These are phyloP conservation scores for Heritiera fomes DNA, from an alignment of 345 rosid genomes.

Conservation along the genomic window DNA sequence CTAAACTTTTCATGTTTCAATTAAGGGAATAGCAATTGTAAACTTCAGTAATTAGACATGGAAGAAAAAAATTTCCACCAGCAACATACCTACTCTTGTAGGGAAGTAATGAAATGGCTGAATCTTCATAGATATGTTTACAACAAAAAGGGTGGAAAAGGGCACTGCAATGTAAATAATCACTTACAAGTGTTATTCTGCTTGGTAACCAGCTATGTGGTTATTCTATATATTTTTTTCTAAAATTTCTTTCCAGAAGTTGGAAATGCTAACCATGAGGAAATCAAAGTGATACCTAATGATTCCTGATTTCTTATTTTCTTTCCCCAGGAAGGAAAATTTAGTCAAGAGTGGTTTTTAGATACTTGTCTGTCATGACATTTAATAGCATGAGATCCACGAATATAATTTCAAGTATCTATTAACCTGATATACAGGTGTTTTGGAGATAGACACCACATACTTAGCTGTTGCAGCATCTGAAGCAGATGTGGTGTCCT, in stretches of 20 bases:
- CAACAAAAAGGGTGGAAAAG: neutral
- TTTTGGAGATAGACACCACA: constrained; percentile 25
- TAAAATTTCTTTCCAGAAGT: neutral
- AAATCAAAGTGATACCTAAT: neutral
- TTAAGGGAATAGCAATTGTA: neutral
- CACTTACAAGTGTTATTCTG: neutral
- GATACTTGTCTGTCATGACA: neutral
- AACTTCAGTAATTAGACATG: constrained; percentile 2
- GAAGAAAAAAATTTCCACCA: neutral
- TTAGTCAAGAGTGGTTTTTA: neutral
- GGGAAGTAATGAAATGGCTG: neutral
- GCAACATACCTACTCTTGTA: neutral
- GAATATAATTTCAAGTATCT: neutral
- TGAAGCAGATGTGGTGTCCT: constrained; percentile 33
- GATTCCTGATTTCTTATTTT: neutral
- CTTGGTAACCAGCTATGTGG: neutral
- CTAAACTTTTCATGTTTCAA: neutral
- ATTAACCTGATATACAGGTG: neutral
- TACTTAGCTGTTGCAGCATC: constrained; percentile 42
- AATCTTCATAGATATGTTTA: neutral
- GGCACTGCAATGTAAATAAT: neutral
- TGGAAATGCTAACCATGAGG: neutral
- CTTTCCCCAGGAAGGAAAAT: neutral
- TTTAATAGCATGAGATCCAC: neutral
- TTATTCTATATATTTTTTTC: neutral